phyloP scores from a whole-genome alignment of 371 early-diverging fungal genomes.

The Sporodiniella umbellata region DNA sequence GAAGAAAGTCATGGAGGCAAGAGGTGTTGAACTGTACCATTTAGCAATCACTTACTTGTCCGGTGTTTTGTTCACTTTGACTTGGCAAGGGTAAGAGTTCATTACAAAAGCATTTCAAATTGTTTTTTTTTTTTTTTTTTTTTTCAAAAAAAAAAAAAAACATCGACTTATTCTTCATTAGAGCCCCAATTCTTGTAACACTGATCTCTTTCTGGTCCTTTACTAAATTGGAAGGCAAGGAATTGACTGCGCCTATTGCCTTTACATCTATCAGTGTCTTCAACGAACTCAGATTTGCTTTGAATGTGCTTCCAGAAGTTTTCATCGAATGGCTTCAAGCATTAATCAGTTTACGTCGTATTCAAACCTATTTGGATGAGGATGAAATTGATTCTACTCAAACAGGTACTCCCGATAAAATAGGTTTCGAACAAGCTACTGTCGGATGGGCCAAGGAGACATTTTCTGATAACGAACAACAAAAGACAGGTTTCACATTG shows the following conservation, averaged over 20 bases:
- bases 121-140: not conserved
- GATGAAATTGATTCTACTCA: slow-evolving; percentile 55
- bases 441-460: slow-evolving; percentile 26
- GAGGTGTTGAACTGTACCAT: slow-evolving; percentile 50
- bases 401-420: not conserved
- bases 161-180: not conserved
- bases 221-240: slow-evolving; percentile 49
- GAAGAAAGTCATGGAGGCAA: slow-evolving; percentile 38
- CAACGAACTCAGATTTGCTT: slow-evolving; percentile 46
- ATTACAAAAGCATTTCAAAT: not conserved
- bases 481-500: slow-evolving; percentile 27
- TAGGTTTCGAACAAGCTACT: slow-evolving; percentile 43
- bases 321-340: slow-evolving; percentile 30
- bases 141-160: too few species aligned
- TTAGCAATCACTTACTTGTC: slow-evolving; percentile 32
- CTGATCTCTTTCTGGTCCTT: slow-evolving; percentile 52
- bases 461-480: slow-evolving; percentile 1
- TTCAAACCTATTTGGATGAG: slow-evolving; percentile 72
- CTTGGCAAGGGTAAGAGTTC: slow-evolving; percentile 29
- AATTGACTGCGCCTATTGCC: slow-evolving; percentile 55
- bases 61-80: slow-evolving; percentile 23
- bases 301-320: slow-evolving; percentile 53
- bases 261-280: slow-evolving; percentile 58
- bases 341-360: slow-evolving; percentile 52
- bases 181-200: slow-evolving; percentile 51